Base-by-base conservation (phyloP, 495 filamentous ascomycete genomes). In the Cenococcum geophilum region DNA sequence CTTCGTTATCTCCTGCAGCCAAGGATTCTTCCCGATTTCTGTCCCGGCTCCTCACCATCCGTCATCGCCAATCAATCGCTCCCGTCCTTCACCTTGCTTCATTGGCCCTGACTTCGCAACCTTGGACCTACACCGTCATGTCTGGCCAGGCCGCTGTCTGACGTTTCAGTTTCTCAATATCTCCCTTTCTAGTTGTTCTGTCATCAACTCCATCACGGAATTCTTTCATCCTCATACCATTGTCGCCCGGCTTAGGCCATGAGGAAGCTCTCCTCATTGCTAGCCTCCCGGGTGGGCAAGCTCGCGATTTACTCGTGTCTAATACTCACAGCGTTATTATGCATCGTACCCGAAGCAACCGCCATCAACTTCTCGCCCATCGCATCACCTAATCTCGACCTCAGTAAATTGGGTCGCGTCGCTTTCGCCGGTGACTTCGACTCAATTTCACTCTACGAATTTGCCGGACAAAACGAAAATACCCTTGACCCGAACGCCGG, bases 361-460 rank as follows among this genome's bases (percentile, higher is more conserved):
- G 91, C 87, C 16, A 76, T 95, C 69, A 81, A 78, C 34, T 91
- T 92, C 72, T 83, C 80, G 43, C 74, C 89, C 0, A 80, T 88
- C 37, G 84, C 91, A 1, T 75, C 86, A 42, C 83, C 91, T 52
- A 85, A 92, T 61, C 80, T 99, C 73, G 87, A 96, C 71, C 81
- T 97, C 45, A 79, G 78, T n/a, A 72, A 84, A 57, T 79, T 97
- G 52, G 93, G 95, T 57, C 84, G 86, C 62, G 85, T 97, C 56
- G 91, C 88, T 42, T 79, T 98, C 57, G 89, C 85, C 11, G 93
- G 93, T 61, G 86, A 97, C 74, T 99, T 97, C 71, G 82, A 87
- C 70, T 86, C 89, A 40, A 88, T 97, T 55, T 96, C 95, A 34
- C 78, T 97, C 18, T 97, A 92, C 77, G 78, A 88, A 70, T 97